phyloP scores from a whole-genome alignment of 139 green algal genomes.

The Zygnema circumcarinatum region DNA sequence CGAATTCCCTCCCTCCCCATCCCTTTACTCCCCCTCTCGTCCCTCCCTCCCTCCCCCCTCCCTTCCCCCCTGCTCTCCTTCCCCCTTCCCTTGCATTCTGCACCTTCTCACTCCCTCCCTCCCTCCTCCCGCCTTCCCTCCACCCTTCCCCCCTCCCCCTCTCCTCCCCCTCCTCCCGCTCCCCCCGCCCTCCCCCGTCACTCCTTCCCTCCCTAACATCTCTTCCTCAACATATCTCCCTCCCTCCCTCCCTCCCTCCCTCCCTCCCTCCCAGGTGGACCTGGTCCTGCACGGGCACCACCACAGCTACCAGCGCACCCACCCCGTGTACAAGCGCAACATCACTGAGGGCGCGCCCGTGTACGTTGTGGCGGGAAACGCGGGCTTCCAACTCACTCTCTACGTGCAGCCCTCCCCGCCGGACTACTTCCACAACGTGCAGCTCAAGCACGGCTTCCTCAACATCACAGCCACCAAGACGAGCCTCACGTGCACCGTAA shows the following conservation, averaged over 20 bases:
- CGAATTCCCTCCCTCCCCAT: too few relatives aligned
- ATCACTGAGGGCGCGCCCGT: conserved; percentile 52
- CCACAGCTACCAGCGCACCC: conserved; percentile 77
- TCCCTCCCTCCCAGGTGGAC: conserved; percentile 68
- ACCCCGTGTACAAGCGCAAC: conserved; percentile 64
- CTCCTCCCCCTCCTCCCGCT: neutral
- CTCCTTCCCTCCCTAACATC: neutral
- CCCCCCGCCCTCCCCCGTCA: neutral
- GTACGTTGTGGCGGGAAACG: conserved; percentile 35
- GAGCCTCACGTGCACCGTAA: neutral
- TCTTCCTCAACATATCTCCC: neutral
- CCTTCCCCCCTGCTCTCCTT: too few relatives aligned
- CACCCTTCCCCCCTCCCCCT: too few relatives aligned
- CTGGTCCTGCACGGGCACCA: conserved; percentile 74
- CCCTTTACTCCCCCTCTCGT: too few relatives aligned
- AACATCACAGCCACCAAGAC: conserved; percentile 17
- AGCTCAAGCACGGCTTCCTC: conserved; percentile 31
- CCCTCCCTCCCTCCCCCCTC: too few relatives aligned
- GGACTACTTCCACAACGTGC: conserved; percentile 31
- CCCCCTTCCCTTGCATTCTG: too few relatives aligned
- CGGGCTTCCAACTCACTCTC: conserved; percentile 30
- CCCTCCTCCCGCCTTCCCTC: too few relatives aligned
- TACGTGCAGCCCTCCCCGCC: conserved; percentile 5
- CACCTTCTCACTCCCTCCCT: too few relatives aligned
- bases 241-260: neutral